Evolutionary conservation across 768 basidiomycete genomes (phyloP).

Genomic region (Dacryopinax primogenitus): DNA sequence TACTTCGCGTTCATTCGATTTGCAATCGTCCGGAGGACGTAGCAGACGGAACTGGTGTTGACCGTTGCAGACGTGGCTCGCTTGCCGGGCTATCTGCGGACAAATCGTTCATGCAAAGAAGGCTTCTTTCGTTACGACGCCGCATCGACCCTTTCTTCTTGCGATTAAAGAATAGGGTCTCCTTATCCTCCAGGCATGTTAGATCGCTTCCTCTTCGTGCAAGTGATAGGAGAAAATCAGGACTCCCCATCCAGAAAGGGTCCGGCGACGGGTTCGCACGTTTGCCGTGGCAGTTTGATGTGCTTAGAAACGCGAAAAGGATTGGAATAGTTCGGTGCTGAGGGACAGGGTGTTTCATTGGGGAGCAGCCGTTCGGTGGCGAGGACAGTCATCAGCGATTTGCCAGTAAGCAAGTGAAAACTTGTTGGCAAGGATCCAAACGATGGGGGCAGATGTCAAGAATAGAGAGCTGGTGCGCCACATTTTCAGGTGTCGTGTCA

Average conservation of each 20-base stretch:
- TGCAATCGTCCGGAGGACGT: too few relatives aligned
- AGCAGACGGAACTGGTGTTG: too few relatives aligned
- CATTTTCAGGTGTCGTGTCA: conserved; percentile 1
- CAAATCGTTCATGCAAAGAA: neutral
- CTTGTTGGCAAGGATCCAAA: conserved; percentile 8
- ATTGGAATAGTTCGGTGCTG: neutral
- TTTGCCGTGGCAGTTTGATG: neutral
- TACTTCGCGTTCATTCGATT: too few relatives aligned
- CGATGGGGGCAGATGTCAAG: conserved; percentile 4
- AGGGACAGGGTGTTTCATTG: neutral
- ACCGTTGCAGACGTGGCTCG: conserved; percentile 1
- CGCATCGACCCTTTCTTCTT: conserved; percentile 1
- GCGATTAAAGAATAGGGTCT: neutral
- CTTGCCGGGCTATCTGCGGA: neutral
- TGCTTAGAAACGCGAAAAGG: neutral
- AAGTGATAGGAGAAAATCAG: conserved; percentile 4
- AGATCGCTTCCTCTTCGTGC: neutral
- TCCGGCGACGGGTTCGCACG: neutral
- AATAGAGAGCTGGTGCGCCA: neutral
- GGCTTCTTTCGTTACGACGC: neutral
- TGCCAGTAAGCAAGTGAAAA: neutral
- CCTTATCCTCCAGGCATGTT: neutral
- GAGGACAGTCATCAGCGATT: neutral
- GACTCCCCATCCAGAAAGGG: neutral
- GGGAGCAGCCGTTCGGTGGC: neutral